Base-by-base conservation (phyloP, 202 grass and related monocot species). In the Dendrocalamus latiflorus region DNA sequence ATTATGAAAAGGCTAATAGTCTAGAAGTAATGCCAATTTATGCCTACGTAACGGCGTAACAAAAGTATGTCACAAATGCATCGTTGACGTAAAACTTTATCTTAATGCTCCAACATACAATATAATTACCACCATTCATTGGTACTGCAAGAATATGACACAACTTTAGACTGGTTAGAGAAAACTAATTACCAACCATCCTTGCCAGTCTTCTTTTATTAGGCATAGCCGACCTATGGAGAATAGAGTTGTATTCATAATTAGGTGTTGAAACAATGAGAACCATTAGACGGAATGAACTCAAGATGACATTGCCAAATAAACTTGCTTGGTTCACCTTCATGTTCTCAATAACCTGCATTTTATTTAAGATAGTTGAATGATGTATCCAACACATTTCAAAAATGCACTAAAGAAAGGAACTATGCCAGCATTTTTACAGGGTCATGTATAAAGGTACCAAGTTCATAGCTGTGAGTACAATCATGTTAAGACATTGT, bases 261-360 rank as follows among this genome's bases (percentile, higher is more conserved):
- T 98, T 98, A 25, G 91, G 91, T 38, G 91, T 95, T 6, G 95
- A 98, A 59, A 95, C 89, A 51, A 95, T 89, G 7, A 98, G 77
- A 56, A 93, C 83, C 22, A 42, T 80, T 1, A 91, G 93, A 62
- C 77, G 65, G 78, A 98, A 98, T 85, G 68, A 80, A 75, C 89
- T 91, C 74, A 95, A 42, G 13, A 86, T 86, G 34, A 93, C 79
- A 1, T 91, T 73, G 26, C 95, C 95, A n/a, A 93, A 95, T 74
- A 93, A 86, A 41, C 75, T 88, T 62, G 95, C 95, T 85, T 93
- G 85, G 37, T 90, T 87, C 78, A 91, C 91, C 89, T 95, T 85
- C 83, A 98, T 89, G 71, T 98, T 89, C 74, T 98, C 93, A 38
- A 98, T 90, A 62, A 98, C 95, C 89, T 98, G 86, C 77, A 93